These are phyloP conservation scores for Didymosphaeria variabile DNA, from an alignment of 2,329 filamentous ascomycete genomes.

Conservation along the genomic window DNA sequence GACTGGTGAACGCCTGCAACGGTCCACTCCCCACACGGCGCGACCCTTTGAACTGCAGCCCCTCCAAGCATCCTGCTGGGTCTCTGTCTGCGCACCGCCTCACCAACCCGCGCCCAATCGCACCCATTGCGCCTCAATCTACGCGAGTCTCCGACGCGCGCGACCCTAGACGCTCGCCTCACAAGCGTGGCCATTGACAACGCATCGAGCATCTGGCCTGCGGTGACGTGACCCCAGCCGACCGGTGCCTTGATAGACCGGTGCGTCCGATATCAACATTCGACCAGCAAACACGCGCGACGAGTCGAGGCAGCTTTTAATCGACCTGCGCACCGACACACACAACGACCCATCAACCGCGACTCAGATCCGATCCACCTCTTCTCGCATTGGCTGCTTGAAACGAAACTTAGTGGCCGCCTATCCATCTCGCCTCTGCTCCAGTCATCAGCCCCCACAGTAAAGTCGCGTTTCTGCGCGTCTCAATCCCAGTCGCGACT, in stretches of 20 bases:
- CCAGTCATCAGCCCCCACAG: constrained; percentile 45
- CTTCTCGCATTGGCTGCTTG: constrained; percentile 30
- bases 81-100: constrained; percentile 43
- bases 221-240: constrained; percentile 48
- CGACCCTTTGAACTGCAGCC: constrained; percentile 43
- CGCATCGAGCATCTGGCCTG: constrained; percentile 52
- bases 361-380: constrained; percentile 34
- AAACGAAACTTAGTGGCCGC: constrained; percentile 37
- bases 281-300: constrained; percentile 44
- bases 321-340: constrained; percentile 27
- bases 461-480: constrained; percentile 39
- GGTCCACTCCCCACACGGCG: constrained; percentile 47
- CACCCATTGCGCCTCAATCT: constrained; percentile 41
- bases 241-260: constrained; percentile 42
- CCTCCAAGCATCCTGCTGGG: constrained; percentile 20
- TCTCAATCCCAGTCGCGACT: constrained; percentile 33
- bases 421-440: constrained; percentile 43
- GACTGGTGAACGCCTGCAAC: constrained; percentile 47
- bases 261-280: constrained; percentile 37
- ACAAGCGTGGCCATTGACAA: constrained; percentile 55
- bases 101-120: constrained; percentile 37
- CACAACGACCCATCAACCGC: constrained; percentile 26
- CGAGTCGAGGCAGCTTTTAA: constrained; percentile 35
- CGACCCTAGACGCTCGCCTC: constrained; percentile 43
- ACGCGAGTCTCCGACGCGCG: constrained; percentile 42